Base-by-base conservation (phyloP, 2,329 filamentous ascomycete genomes). In the Penicillium expansum region DNA sequence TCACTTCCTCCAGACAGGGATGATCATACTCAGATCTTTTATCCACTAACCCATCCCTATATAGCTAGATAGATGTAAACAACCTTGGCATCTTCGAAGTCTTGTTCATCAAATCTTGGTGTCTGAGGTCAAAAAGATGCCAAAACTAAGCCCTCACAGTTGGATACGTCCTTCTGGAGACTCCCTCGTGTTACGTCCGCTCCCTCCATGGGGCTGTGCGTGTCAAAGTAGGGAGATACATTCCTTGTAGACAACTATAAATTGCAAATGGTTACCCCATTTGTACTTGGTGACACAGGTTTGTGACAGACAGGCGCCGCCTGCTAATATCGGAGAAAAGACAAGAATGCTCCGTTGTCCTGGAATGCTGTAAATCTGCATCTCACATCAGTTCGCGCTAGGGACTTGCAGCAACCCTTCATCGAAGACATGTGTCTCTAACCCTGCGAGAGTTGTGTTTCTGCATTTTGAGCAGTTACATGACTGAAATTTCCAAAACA, bases 191-290 rank as follows among this genome's bases (percentile, higher is more conserved):
- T 77, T 77, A 69, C 74, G 74, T 72, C 72, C 68, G 69, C 71
- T 67, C 68, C 62, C 58, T 56, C 52, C 52, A 68, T 74, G 70
- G 66, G 67, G 71, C 62, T 71, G 68, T 72, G 68, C 73, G 74
- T 77, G 75, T 76, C 74, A 74, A 76, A 71, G 67, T 66, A 74
- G 71, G 68, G 73, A 77, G 74, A 71, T 73, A 77, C 75, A 77
- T 77, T 64, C 59, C 58, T 56, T 59, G 20, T 52, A 50, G 33
- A 37, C 10, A 47, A 18, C 18, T 24, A 18, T 48, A 20, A 35
- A 43, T n/a, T 16, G 5, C 20, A 20, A 27, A 44, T 14, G 7
- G 6, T 27, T 16, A 22, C 24, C 22, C 14, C 20, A 30, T 9
- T 9, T 35, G 1, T n/a, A 9, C 10, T 38, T 38, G 22, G 13